Evolutionary conservation across 2,329 filamentous ascomycete genomes (phyloP).

Genomic region (Neofusicoccum parvum): DNA sequence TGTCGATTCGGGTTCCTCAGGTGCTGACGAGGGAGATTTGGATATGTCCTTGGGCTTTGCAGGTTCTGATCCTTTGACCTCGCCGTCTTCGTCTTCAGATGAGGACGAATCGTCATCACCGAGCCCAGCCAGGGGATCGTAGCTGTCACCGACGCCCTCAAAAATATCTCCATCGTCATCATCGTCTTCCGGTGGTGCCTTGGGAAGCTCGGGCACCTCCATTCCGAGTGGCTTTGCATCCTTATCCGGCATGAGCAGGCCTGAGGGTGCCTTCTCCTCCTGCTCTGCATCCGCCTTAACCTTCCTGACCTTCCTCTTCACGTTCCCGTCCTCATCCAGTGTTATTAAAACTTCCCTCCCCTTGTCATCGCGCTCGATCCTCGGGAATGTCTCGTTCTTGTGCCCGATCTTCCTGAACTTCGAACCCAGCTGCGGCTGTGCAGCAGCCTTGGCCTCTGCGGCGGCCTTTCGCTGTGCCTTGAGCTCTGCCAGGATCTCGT

Average conservation of each 20-base stretch:
- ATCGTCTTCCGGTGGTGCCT: slow-evolving; percentile 36
- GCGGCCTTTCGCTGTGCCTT: slow-evolving; percentile 56
- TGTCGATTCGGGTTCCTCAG: slow-evolving; percentile 18
- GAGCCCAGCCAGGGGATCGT: slow-evolving; percentile 60
- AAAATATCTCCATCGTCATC: slow-evolving; percentile 65
- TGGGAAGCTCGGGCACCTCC: slow-evolving; percentile 45
- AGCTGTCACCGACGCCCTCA: slow-evolving; percentile 60
- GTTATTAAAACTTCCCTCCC: slow-evolving; percentile 62
- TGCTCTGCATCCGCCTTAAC: slow-evolving; percentile 45
- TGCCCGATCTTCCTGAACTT: slow-evolving; percentile 58
- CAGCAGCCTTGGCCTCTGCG: slow-evolving; percentile 45
- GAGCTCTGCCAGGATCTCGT: slow-evolving; percentile 62
- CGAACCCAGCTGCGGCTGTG: slow-evolving; percentile 53
- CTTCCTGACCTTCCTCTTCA: slow-evolving; percentile 64
- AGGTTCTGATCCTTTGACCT: slow-evolving; percentile 12
- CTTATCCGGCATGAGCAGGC: slow-evolving; percentile 48
- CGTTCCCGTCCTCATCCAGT: slow-evolving; percentile 61
- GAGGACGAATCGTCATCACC: slow-evolving; percentile 48
- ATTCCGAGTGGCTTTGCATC: slow-evolving; percentile 52
- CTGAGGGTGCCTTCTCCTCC: slow-evolving; percentile 34
- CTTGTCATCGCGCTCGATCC: slow-evolving; percentile 58
- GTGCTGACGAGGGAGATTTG: background rate
- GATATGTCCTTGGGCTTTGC: slow-evolving; percentile 10
- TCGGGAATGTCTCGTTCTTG: slow-evolving; percentile 51
- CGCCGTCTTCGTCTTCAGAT: slow-evolving; percentile 40